A percentile compares a stretch with the other conserved stretches of the same genome.
Conservation (phyloP, 2,329 filamentous ascomycete genomes). For the Microdochium nivale region DNA sequence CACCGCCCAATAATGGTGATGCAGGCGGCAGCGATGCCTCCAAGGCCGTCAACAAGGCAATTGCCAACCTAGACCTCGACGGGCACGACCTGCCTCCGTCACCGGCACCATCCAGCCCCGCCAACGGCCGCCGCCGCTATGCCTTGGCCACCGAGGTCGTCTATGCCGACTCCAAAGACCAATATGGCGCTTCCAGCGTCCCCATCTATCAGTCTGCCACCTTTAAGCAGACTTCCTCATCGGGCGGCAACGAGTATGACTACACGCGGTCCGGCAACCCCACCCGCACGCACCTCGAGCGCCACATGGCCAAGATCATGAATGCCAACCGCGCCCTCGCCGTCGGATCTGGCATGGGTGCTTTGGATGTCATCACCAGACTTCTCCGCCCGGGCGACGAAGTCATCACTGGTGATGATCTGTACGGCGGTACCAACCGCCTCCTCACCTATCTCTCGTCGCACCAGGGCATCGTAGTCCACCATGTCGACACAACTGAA, state of each 20-base stretch:
- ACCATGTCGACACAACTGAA: conserved; percentile 90
- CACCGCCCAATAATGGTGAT: conserved; percentile 17
- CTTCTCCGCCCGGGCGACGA: conserved; percentile 88
- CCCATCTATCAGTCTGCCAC: conserved; percentile 98
- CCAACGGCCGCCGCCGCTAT: conserved; percentile 73
- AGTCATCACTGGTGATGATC: conserved; percentile 91
- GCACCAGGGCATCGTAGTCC: conserved; percentile 85
- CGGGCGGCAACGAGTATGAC: conserved; percentile 85
- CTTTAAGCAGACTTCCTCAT: conserved; percentile 84
- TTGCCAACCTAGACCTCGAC: conserved; percentile 64
- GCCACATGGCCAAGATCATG: conserved; percentile 98
- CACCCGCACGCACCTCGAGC: conserved; percentile 89
- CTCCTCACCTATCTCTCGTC: conserved; percentile 85
- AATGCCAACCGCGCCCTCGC: conserved; percentile 83
- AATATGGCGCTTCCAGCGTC: conserved; percentile 93
- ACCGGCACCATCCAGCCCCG: conserved; percentile 84
- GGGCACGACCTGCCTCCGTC: conserved; percentile 84
- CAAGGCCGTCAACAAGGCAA: conserved; percentile 40
- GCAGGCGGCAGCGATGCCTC: conserved; percentile 21
- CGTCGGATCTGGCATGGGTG: conserved; percentile 95
- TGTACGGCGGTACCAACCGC: conserved; percentile 93
- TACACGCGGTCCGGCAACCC: conserved; percentile 98
- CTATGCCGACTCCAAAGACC: conserved; percentile 91
- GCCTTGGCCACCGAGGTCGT: conserved; percentile 93
- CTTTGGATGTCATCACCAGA: conserved; percentile 90